These are phyloP conservation scores for Venturia oleaginea DNA, from an alignment of 2,329 filamentous ascomycete species.

Conservation along the genomic window DNA sequence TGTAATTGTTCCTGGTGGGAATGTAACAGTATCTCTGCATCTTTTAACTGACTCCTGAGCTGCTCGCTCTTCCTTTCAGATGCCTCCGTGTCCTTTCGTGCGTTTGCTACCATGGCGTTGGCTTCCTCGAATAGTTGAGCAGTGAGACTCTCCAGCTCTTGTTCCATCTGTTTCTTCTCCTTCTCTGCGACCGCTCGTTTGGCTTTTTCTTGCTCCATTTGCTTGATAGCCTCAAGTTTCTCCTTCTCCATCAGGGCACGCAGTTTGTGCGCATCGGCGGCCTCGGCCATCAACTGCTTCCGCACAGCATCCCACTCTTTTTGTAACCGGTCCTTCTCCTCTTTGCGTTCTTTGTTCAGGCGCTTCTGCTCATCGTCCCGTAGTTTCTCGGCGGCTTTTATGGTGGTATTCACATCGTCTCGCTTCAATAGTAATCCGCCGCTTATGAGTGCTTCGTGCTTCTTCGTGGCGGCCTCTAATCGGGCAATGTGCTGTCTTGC, in stretches of 20 bases:
- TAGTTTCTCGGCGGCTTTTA: constrained; percentile 26
- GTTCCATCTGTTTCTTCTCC: constrained; percentile 83
- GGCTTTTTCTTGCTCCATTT: constrained; percentile 34
- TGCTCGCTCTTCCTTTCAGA: constrained; percentile 81
- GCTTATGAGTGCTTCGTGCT: constrained; percentile 60
- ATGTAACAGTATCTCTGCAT: constrained; percentile 75
- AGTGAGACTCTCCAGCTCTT: constrained; percentile 83
- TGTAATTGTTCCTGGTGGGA: constrained; percentile 90
- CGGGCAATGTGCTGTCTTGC: constrained; percentile 58
- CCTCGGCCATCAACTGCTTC: constrained; percentile 27
- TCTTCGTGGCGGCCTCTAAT: constrained; percentile 60
- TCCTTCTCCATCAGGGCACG: background rate
- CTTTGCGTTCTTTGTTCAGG: background rate
- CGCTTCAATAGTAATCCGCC: constrained; percentile 69
- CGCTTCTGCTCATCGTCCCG: background rate
- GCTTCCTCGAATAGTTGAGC: constrained; percentile 95
- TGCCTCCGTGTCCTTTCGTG: constrained; percentile 74
- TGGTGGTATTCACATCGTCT: constrained; percentile 52
- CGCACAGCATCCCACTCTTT: constrained; percentile 49
- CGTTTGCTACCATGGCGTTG: constrained; percentile 93
- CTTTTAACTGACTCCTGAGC: constrained; percentile 71
- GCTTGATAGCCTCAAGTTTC: constrained; percentile 16
- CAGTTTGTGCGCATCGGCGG: background rate
- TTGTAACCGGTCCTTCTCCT: constrained; percentile 1
- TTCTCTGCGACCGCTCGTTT: constrained; percentile 35